Conservation (phyloP, 2,329 filamentous ascomycete genomes). For the Blumeria graminis region DNA sequence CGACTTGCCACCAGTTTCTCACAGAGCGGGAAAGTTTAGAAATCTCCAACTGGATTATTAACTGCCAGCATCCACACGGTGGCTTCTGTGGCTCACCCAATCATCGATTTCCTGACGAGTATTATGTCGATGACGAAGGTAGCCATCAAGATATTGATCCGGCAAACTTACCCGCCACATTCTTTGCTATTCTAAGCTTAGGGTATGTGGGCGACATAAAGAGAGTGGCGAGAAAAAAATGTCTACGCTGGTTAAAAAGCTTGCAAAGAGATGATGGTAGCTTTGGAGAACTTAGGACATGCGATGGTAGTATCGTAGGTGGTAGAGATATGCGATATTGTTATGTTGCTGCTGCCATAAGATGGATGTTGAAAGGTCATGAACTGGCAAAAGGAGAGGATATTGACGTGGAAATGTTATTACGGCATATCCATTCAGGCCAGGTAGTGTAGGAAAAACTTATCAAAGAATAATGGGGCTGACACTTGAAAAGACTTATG, state of each 20-base stretch:
- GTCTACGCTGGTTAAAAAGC: slow-evolving; percentile 47
- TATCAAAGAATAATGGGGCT: slow-evolving; percentile 2
- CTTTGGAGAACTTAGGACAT: slow-evolving; percentile 61
- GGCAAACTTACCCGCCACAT: slow-evolving; percentile 71
- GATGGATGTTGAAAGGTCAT: slow-evolving; percentile 56
- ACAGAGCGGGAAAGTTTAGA: slow-evolving; percentile 24
- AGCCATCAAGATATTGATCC: slow-evolving; percentile 37
- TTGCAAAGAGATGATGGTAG: slow-evolving; percentile 71
- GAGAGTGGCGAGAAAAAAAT: slow-evolving; percentile 40
- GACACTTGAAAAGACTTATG: slow-evolving; percentile 12
- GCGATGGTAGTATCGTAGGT: slow-evolving; percentile 36
- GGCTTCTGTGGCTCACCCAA: slow-evolving; percentile 76
- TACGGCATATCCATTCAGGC: slow-evolving; percentile 43
- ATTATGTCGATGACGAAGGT: slow-evolving; percentile 16
- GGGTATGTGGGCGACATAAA: slow-evolving; percentile 33
- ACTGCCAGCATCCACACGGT: slow-evolving; percentile 61
- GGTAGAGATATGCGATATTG: slow-evolving; percentile 72
- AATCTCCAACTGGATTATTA: slow-evolving; percentile 56
- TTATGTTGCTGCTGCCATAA: slow-evolving; percentile 57
- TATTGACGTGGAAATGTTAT: slow-evolving; percentile 47
- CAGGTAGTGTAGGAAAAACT: slow-evolving; percentile 20
- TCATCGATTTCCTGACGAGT: slow-evolving; percentile 21
- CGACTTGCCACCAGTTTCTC: slow-evolving; percentile 27
- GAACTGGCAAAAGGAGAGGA: slow-evolving; percentile 36
- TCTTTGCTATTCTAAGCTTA: slow-evolving; percentile 61